Evolutionary conservation across 305 asterid genomes (phyloP), one percentile per base, ranked within the genome.

Genomic region (Fraxinus paxiana): DNA sequence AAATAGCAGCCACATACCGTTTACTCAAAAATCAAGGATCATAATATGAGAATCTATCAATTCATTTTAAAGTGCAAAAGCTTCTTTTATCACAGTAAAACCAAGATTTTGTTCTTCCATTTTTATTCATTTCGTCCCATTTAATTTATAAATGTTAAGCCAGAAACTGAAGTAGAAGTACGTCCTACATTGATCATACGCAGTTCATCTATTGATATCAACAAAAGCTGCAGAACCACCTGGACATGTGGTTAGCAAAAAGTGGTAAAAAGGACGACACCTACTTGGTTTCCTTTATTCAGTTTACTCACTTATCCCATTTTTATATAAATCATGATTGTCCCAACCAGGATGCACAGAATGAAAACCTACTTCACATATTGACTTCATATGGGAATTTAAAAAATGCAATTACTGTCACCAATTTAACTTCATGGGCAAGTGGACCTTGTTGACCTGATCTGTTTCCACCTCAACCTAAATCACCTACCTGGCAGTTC

Each of bases 341-440:
- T 30, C 20, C 75, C 22, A 30, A 70, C 75, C 75, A 70, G 75
- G 41, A 70, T 70, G 41, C 43, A 70, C 43, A 30, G 75, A 70
- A 31, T 70, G 75, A 70, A 70, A 15, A 70, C 43, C 43, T 10
- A 70, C 75, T 70, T 30, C 41, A 5, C 24, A n/a, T 70, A 15
- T 70, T 30, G 43, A 69, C 75, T 70, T 70, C 38, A 13, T 31
- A 35, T 31, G 24, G 43, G 24, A 10, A 15, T 30, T 12, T 31
- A 2, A 31, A 17, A 70, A 70, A 70, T 70, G 75, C 75, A 31
- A 70, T 30, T 70, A 31, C 24, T 30, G 41, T 31, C 75, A 70
- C 46, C 26, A 70, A 30, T 70, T 70, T 70, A n/a, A 70, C 43
- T 31, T 30, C 41, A 30, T 70, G 24, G 75, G 43, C 43, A 70